Conservation (phyloP, 1,284 basidiomycete species). For the Leccinum proliferum region DNA sequence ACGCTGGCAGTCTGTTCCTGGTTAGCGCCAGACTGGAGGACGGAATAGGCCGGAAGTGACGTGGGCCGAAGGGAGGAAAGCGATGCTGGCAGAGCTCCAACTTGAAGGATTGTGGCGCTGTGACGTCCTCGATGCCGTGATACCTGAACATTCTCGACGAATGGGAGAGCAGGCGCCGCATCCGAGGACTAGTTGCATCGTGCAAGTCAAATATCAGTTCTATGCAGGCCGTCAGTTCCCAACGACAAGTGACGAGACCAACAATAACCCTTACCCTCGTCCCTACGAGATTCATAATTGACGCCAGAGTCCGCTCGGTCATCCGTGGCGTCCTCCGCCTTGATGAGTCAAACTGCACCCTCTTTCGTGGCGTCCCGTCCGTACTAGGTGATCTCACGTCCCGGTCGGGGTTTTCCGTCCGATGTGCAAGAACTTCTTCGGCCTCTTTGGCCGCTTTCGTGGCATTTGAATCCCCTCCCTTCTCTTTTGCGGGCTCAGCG, state of each 20-base stretch:
- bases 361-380: conserved; percentile 39
- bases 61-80: no score
- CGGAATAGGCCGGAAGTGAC: no score
- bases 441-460: conserved; percentile 3
- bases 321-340: conserved; percentile 48
- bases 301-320: conserved; percentile 31
- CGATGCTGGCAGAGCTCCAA: no score
- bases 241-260: not conserved
- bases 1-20: no score
- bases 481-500: conserved; percentile 11
- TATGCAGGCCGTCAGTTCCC: conserved; percentile 23
- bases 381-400: conserved; percentile 15
- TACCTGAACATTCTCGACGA: no score
- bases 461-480: not conserved
- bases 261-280: conserved; percentile 31
- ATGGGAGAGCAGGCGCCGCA: conserved; percentile 17
- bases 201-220: conserved; percentile 69
- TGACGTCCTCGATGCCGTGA: no score
- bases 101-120: no score
- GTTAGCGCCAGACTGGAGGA: no score
- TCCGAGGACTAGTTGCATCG: conserved; percentile 34
- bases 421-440: conserved; percentile 9
- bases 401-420: conserved; percentile 12
- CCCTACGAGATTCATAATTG: conserved; percentile 27
- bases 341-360: conserved; percentile 66